These are phyloP conservation scores for Speleostelium caveatum DNA, from an alignment of 78 protist genomes.

Conservation along the genomic window DNA sequence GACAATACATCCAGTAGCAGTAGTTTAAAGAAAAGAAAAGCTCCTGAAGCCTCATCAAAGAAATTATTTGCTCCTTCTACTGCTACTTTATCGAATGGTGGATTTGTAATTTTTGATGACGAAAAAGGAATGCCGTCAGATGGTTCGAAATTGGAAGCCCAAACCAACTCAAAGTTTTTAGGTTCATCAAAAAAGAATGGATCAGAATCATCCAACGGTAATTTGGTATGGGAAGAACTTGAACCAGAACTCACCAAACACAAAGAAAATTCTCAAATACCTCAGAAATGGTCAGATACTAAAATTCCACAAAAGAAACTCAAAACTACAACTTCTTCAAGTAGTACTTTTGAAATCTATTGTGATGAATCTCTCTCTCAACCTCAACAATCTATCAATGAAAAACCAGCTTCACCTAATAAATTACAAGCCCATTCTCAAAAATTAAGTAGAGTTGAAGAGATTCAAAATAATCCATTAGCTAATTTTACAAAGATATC, in stretches of 20 bases:
- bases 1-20: not conserved
- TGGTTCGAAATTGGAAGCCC: not conserved
- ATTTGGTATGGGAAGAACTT: constrained; percentile 48
- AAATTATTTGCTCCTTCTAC: not conserved
- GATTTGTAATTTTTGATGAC: constrained; percentile 51
- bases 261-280: constrained; percentile 44
- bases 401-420: not conserved
- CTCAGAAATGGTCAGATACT: constrained; percentile 40
- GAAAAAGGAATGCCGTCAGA: constrained; percentile 17
- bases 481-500: constrained; percentile 22
- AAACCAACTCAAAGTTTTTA: constrained; percentile 45
- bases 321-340: not conserved
- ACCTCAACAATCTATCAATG: not conserved
- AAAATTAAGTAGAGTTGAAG: not conserved
- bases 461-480: constrained; percentile 51
- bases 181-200: constrained; percentile 3
- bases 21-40: constrained; percentile 29
- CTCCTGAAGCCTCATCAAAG: not conserved
- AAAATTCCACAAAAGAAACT: constrained; percentile 40
- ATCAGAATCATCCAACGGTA: not conserved
- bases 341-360: constrained; percentile 29
- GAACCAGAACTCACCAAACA: constrained; percentile 69
- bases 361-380: constrained; percentile 18
- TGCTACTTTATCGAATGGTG: not conserved
- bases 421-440: not conserved